Conservation (phyloP, 768 basidiomycete genomes). For the Mycena latifolia region DNA sequence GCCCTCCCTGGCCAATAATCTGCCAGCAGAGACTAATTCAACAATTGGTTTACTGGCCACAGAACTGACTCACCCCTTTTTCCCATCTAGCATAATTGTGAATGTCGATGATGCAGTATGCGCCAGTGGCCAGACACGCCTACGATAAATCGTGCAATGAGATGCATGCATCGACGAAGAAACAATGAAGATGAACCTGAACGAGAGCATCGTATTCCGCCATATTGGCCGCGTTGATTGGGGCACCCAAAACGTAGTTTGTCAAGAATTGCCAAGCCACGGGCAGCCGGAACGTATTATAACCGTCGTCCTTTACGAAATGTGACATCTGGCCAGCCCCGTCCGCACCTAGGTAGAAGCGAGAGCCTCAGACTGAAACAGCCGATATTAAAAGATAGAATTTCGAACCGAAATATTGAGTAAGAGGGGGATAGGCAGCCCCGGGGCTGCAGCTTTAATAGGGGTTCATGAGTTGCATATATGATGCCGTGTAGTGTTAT, state of each 20-base stretch:
- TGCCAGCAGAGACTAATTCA: slow-evolving; percentile 29
- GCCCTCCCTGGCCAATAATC: slow-evolving; percentile 76
- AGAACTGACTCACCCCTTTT: slow-evolving; percentile 46
- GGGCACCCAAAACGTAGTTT: slow-evolving; percentile 50
- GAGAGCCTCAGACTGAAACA: background rate
- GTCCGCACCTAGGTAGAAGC: slow-evolving; percentile 48
- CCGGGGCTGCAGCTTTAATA: slow-evolving; percentile 30
- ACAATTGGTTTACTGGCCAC: background rate
- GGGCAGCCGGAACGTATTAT: slow-evolving; percentile 71
- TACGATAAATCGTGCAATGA: slow-evolving; percentile 13
- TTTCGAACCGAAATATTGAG: slow-evolving; percentile 54
- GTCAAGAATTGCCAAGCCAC: slow-evolving; percentile 71
- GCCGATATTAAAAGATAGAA: background rate
- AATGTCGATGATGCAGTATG: slow-evolving; percentile 67
- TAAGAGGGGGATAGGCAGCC: slow-evolving; percentile 58
- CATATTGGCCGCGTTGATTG: slow-evolving; percentile 58
- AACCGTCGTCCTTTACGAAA: slow-evolving; percentile 66
- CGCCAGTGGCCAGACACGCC: slow-evolving; percentile 61
- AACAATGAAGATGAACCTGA: slow-evolving; percentile 45
- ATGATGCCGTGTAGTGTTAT: too few species aligned
- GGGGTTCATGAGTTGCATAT: too few species aligned
- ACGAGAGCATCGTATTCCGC: slow-evolving; percentile 64
- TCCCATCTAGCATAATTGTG: slow-evolving; percentile 75
- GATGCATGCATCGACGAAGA: background rate
- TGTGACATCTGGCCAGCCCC: slow-evolving; percentile 72